Evolutionary conservation across 1,284 basidiomycete genomes (phyloP), one percentile per base, ranked within the genome.

Genomic region (Apiotrichum laibachii): DNA sequence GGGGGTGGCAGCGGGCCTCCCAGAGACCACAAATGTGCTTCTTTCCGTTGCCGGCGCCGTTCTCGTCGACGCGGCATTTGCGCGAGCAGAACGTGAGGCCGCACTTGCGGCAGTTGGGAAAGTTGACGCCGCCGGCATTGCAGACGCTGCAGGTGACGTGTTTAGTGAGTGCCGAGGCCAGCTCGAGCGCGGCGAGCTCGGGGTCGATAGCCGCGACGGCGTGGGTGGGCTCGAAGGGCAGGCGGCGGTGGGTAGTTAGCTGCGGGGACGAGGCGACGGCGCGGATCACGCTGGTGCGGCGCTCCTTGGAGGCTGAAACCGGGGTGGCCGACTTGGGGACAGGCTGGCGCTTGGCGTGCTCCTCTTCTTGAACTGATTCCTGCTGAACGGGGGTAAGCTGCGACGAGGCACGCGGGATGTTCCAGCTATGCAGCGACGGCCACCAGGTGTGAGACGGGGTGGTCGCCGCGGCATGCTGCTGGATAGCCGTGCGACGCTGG

Each of bases 51-150:
- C 75, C 75, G 2, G 72, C 75, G 19, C 65, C 69, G 5, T 62
- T 55, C 33, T 64, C 61, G 21, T 65, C 72, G 5, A 77, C 68
- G 22, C 75, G 64, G 57, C 75, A 77, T 15, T 59, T 60, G 33
- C 75, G 66, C 19, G 71, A 72, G 56, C 75, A 77, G 57, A 77
- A 75, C 0, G 63, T 66, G 56, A 75, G 57, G 7, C 72, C 71
- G 54, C 75, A 77, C 56, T 71, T 72, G 55, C 73, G 65, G 46
- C 75, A 77, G 56, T 73, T 71, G 18, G 75, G 75, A 45, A 75
- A 76, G 58, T 77, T 77, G 47, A 76, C 67, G 2, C 75, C 75
- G 12, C 65, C 57, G 10, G 66, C 65, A 10, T 54, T 58, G 56
- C 75, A 77, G 2, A 77, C 72, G 8, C 67, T 66, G 57, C 75